phyloP scores from a whole-genome alignment of 2,329 filamentous ascomycete species.

The Scedosporium apiospermum region DNA sequence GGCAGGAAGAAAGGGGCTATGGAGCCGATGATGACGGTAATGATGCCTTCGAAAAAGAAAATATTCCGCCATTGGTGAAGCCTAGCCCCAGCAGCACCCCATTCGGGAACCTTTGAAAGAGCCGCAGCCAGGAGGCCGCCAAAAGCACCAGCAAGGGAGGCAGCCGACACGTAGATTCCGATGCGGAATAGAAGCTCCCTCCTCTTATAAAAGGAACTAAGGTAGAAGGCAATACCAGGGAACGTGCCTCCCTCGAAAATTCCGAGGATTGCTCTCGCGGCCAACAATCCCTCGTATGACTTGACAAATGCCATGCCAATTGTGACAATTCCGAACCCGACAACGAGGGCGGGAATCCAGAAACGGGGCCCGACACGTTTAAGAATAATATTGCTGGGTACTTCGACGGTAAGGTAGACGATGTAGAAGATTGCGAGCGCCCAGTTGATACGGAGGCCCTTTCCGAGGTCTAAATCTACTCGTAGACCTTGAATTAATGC shows the following conservation, averaged over 20 bases:
- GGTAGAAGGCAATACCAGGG: constrained; percentile 47
- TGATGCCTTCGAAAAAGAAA: constrained; percentile 53
- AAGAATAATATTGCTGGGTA: constrained; percentile 45
- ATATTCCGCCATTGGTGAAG: constrained; percentile 49
- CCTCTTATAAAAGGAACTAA: constrained; percentile 46
- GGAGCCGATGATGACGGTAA: constrained; percentile 39
- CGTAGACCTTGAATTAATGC: constrained; percentile 45
- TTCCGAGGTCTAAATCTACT: constrained; percentile 30
- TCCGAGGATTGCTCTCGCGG: constrained; percentile 38
- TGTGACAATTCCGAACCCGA: constrained; percentile 45
- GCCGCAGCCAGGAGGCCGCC: constrained; percentile 46
- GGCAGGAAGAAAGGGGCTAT: constrained; percentile 43
- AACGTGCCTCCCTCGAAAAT: constrained; percentile 49
- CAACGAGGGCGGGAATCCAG: constrained; percentile 43
- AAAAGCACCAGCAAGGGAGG: constrained; percentile 47
- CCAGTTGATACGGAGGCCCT: constrained; percentile 43
- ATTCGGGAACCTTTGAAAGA: constrained; percentile 39
- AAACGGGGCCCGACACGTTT: constrained; percentile 42
- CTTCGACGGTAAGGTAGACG: constrained; percentile 43
- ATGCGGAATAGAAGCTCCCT: constrained; percentile 45
- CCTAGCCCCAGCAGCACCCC: constrained; percentile 31
- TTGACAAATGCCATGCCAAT: constrained; percentile 44
- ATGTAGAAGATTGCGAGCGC: constrained; percentile 50
- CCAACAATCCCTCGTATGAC: constrained; percentile 35
- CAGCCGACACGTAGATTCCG: constrained; percentile 45